Conservation (phyloP, 768 basidiomycete genomes). For the Cubamyces lactineus region DNA sequence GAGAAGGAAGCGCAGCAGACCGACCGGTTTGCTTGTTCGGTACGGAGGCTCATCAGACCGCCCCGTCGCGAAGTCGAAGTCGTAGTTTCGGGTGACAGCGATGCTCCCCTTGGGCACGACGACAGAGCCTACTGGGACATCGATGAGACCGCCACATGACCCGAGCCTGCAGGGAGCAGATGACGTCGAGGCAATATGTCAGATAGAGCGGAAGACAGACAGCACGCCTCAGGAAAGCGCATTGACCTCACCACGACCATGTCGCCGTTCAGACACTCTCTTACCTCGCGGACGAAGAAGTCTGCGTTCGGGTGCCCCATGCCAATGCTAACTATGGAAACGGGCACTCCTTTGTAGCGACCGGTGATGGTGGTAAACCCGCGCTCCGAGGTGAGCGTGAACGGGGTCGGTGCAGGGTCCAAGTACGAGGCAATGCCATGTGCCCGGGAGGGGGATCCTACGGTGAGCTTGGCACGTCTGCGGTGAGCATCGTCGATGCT, state of each 20-base stretch:
- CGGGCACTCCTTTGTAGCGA: constrained; percentile 51
- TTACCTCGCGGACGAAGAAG: constrained; percentile 81
- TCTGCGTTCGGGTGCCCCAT: constrained; percentile 86
- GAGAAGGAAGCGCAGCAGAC: constrained; percentile 25
- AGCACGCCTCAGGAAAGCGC: background rate
- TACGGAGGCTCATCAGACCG: constrained; percentile 55
- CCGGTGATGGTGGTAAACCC: constrained; percentile 60
- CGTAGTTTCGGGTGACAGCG: constrained; percentile 73
- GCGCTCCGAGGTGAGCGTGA: constrained; percentile 69
- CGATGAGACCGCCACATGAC: constrained; percentile 73
- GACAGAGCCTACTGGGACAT: constrained; percentile 76
- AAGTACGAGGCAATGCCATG: constrained; percentile 58
- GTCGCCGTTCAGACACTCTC: constrained; percentile 71
- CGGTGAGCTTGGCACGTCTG: constrained; percentile 56
- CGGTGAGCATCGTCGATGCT: constrained; percentile 9
- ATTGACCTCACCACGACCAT: constrained; percentile 54
- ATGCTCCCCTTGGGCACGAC: constrained; percentile 70
- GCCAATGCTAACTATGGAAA: constrained; percentile 79
- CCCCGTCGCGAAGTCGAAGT: constrained; percentile 67
- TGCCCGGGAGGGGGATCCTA: constrained; percentile 74
- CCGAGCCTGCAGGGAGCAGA: constrained; percentile 58
- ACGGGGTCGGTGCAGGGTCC: constrained; percentile 60
- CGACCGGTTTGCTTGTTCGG: constrained; percentile 66
- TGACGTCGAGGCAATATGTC: constrained; percentile 16
- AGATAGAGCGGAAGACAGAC: constrained; percentile 8